These are phyloP conservation scores for Stagonosporopsis rhizophila DNA, from an alignment of 2,329 filamentous ascomycete genomes.

Conservation along the genomic window DNA sequence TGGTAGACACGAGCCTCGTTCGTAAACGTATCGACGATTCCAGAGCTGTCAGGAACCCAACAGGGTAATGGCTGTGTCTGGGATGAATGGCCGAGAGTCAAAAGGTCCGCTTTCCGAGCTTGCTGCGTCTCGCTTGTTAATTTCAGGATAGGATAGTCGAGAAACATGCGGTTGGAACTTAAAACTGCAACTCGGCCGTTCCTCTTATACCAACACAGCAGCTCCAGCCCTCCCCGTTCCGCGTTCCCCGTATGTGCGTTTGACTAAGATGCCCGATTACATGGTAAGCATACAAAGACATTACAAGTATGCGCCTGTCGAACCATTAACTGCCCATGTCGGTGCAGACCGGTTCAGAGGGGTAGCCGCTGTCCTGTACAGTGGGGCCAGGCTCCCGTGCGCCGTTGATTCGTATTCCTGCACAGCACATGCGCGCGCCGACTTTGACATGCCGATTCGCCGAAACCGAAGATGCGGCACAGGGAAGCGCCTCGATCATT, in stretches of 20 bases:
- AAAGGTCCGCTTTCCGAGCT: conserved; percentile 22
- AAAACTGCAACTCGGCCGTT: conserved; percentile 28
- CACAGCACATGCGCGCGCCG: conserved; percentile 25
- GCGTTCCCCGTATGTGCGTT: conserved; percentile 21
- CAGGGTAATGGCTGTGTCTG: conserved; percentile 25
- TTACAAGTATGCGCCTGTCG: conserved; percentile 23
- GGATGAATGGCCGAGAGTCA: conserved; percentile 25
- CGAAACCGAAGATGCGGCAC: conserved; percentile 22
- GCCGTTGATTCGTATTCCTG: conserved; percentile 21
- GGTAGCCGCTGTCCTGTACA: conserved; percentile 23
- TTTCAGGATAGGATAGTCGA: conserved; percentile 29
- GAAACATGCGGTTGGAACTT: conserved; percentile 28
- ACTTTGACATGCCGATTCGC: conserved; percentile 26
- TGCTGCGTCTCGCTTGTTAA: conserved; percentile 31
- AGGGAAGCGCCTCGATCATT: background rate
- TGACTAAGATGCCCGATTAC: conserved; percentile 15
- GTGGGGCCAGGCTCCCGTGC: conserved; percentile 18
- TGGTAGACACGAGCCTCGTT: conserved; percentile 22
- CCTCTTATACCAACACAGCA: conserved; percentile 17
- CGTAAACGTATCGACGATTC: conserved; percentile 35
- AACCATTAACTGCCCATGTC: conserved; percentile 38
- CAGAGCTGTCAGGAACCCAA: conserved; percentile 24
- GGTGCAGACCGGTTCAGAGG: conserved; percentile 25
- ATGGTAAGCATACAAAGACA: conserved; percentile 11
- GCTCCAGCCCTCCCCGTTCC: conserved; percentile 19